Conservation (phyloP, 176 grass and related monocot species). For the Oryza meyeriana region DNA sequence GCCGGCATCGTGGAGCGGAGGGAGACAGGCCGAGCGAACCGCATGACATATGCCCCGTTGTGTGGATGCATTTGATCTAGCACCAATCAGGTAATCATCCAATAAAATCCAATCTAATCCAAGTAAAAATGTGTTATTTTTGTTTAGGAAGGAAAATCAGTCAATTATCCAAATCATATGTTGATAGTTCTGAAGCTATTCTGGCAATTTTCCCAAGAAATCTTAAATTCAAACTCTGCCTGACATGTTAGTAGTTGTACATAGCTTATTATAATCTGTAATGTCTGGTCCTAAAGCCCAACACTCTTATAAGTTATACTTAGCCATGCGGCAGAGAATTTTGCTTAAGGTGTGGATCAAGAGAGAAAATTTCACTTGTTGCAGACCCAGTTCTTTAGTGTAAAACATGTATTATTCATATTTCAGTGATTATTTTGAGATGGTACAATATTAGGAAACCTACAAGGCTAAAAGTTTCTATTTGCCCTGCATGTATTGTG, state of each 20-base stretch:
- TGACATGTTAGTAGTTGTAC: background rate
- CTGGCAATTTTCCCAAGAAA: background rate
- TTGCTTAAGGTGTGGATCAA: background rate
- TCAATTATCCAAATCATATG: background rate
- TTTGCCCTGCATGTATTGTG: background rate
- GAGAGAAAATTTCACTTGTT: background rate
- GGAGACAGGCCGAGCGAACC: background rate
- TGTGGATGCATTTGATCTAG: too few relatives aligned
- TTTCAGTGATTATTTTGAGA: background rate
- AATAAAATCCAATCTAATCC: too few relatives aligned
- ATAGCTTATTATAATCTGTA: slow-evolving; percentile 2
- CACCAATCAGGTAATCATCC: too few relatives aligned
- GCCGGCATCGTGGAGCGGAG: background rate
- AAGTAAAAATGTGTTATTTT: too few relatives aligned
- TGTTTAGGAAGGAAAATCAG: background rate
- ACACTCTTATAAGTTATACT: background rate
- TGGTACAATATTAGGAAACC: background rate
- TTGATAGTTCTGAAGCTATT: background rate
- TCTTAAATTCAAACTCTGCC: background rate
- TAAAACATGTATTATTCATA: background rate
- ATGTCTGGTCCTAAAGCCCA: background rate
- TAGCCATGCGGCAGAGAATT: background rate
- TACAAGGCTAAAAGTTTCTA: background rate
- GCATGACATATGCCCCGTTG: too few relatives aligned
- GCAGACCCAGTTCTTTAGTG: background rate